Base-by-base conservation (phyloP, 2,329 filamentous ascomycete genomes). In the Fusarium penzigii region DNA sequence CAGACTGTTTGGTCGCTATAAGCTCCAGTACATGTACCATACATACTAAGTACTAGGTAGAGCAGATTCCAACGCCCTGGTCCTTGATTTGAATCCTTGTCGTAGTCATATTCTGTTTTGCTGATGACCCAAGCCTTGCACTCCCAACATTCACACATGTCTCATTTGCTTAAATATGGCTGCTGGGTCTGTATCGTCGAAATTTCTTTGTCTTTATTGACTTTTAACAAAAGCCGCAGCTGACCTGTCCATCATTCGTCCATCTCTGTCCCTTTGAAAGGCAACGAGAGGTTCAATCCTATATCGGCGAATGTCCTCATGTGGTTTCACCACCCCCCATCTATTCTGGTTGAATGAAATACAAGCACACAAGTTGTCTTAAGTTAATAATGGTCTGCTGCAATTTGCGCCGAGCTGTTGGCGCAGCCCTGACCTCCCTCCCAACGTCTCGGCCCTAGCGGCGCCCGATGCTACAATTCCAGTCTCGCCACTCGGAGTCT, bases 361-460 rank as follows among this genome's bases (percentile, higher is more conserved):
- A 25, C 20, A 25, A 25, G 20, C 20, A 25, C 20, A 25, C 20
- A 25, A 25, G 20, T 25, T 4, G 20, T 25, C 20, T 25, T 7
- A 7, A 25, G 20, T 25, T 25, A 4, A 4, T 25, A 25, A 25
- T 36, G 61, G 57, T 40, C 29, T 49, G 59, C 46, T 53, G 49
- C 51, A 59, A 59, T 52, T 55, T 60, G 57, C 55, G 56, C 56
- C 53, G 53, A 40, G 49, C 44, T 46, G 46, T 49, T 46, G 44
- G 29, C 41, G 38, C 48, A 51, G 44, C 51, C 54, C 45, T 51
- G 49, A 41, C 40, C 32, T 36, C 13, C 20, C 20, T 25, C 20
- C 20, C 42, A 51, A 40, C 40, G 44, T 46, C 47, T 45, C 44
- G 17, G 32, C 42, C 49, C 49, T 43, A 47, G 20, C 5, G 20